Conservation (phyloP, 805 yeast species). For the Saccharomycopsis sp. region DNA sequence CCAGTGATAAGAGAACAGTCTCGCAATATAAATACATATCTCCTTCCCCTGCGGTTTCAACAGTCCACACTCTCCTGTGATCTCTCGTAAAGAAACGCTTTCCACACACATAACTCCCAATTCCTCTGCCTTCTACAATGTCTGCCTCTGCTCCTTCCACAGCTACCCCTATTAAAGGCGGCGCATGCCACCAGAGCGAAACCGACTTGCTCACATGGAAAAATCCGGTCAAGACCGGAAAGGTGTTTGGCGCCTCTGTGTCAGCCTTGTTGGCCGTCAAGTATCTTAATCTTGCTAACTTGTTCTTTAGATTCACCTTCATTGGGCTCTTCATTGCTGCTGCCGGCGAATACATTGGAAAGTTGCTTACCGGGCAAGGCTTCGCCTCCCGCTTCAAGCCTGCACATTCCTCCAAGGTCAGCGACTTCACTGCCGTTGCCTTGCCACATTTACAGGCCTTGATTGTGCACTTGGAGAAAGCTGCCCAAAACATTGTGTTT, state of each 20-base stretch:
- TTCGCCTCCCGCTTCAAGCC: conserved; percentile 73
- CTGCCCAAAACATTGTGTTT: conserved; percentile 50
- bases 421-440: conserved; percentile 31
- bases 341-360: conserved; percentile 70
- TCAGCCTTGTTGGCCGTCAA: conserved; percentile 50
- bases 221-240: conserved; percentile 70
- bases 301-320: conserved; percentile 54
- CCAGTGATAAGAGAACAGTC: neutral
- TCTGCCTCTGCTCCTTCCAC: neutral
- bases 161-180: neutral
- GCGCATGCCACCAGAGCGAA: neutral
- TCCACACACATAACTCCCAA: neutral
- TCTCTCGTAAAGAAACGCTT: neutral
- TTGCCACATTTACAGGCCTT: conserved; percentile 39
- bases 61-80: neutral
- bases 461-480: conserved; percentile 45
- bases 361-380: conserved; percentile 67
- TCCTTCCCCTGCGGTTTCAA: neutral
- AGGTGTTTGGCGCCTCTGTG: conserved; percentile 61
- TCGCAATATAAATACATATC: neutral
- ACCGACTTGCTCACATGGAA: conserved; percentile 58
- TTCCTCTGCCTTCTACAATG: neutral
- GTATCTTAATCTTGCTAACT: conserved; percentile 53
- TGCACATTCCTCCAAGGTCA: conserved; percentile 37
- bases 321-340: conserved; percentile 58